A percentile compares a stretch with the other conserved stretches of the same genome.
Evolutionary conservation across 2,329 filamentous ascomycete genomes (phyloP).

Genomic region (Venturia aucupariae): DNA sequence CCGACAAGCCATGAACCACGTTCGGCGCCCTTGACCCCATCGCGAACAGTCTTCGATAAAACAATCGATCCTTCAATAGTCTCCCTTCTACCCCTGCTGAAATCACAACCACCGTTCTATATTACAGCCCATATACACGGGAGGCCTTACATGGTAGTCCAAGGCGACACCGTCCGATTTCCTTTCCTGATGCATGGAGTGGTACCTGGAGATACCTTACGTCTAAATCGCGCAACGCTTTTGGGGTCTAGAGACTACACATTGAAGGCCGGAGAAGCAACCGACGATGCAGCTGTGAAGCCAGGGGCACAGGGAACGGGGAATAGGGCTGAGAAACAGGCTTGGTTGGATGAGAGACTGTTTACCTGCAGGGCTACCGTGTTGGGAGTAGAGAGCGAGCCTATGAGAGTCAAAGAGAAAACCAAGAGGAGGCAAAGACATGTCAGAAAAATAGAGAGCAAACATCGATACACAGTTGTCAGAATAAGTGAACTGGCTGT

Average conservation of each 20-base stretch:
- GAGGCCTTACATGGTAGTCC: conserved; percentile 67
- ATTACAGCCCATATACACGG: conserved; percentile 72
- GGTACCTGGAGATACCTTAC: conserved; percentile 70
- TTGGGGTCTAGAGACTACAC: conserved; percentile 88
- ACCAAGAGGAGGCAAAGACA: conserved; percentile 57
- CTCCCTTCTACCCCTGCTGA: conserved; percentile 59
- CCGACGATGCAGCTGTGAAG: conserved; percentile 19
- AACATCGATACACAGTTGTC: conserved; percentile 82
- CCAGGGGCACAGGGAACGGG: conserved; percentile 21
- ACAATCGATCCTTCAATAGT: conserved; percentile 37
- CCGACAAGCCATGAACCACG: conserved; percentile 11
- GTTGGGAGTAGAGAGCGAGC: conserved; percentile 69
- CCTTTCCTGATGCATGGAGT: conserved; percentile 42
- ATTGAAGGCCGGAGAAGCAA: conserved; percentile 54
- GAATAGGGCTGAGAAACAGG: conserved; percentile 22
- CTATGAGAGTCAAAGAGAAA: conserved; percentile 45
- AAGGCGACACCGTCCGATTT: conserved; percentile 39
- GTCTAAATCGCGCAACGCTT: conserved; percentile 73
- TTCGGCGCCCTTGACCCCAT: conserved; percentile 9
- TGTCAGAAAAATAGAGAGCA: conserved; percentile 70
- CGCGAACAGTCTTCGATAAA: not conserved
- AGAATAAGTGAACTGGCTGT: conserved; percentile 74
- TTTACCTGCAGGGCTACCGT: conserved; percentile 37
- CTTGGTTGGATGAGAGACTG: conserved; percentile 15
- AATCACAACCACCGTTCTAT: conserved; percentile 66